These are phyloP conservation scores for Sporothrix phasma DNA, from an alignment of 2,329 filamentous ascomycete species.

Conservation along the genomic window DNA sequence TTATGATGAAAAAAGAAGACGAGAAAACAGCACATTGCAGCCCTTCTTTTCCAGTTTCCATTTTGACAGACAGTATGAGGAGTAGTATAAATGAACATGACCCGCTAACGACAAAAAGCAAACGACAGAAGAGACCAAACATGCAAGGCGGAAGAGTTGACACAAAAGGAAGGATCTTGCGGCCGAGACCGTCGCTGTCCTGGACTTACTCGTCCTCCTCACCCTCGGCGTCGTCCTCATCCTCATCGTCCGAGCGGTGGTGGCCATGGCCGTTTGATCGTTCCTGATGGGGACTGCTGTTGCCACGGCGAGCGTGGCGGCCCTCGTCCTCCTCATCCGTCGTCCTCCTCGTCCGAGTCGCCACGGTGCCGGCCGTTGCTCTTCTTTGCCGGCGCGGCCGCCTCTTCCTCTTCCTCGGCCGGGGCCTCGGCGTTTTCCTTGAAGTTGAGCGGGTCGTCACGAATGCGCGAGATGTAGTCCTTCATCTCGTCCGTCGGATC, in stretches of 20 bases:
- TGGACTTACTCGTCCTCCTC: constrained; percentile 33
- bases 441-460: constrained; percentile 41
- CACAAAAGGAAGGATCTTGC: background rate
- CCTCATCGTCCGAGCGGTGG: constrained; percentile 13
- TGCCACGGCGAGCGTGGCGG: constrained; percentile 17
- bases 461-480: constrained; percentile 43
- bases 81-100: background rate
- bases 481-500: constrained; percentile 46
- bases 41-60: background rate
- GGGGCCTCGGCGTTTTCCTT: constrained; percentile 29
- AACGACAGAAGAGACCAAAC: background rate
- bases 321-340: constrained; percentile 8
- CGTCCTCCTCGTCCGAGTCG: background rate
- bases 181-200: background rate
- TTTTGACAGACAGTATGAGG: background rate
- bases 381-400: background rate
- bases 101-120: background rate
- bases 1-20: background rate
- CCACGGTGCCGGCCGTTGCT: constrained; percentile 2
- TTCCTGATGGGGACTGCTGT: constrained; percentile 14
- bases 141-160: background rate
- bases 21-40: background rate
- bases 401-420: constrained; percentile 21
- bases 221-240: constrained; percentile 36
- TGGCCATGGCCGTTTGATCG: constrained; percentile 15